Conservation (phyloP, 2,329 filamentous ascomycete species). For the Sordariomycetes sp. region DNA sequence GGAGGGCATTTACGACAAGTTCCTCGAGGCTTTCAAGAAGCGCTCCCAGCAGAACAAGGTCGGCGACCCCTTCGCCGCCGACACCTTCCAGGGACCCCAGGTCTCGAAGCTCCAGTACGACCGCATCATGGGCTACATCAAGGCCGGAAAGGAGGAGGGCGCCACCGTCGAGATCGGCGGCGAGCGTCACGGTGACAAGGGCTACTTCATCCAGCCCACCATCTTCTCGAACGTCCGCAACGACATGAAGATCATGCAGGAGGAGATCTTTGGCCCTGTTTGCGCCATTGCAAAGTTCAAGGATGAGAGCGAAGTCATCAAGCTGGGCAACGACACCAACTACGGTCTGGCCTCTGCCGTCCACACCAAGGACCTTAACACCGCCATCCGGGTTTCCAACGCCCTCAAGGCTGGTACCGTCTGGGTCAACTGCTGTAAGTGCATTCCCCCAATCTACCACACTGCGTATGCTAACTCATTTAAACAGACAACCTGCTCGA, state of each 20-base stretch:
- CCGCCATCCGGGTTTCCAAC: constrained; percentile 67
- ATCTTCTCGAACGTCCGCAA: constrained; percentile 71
- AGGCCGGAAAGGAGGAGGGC: constrained; percentile 47
- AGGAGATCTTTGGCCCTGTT: constrained; percentile 84
- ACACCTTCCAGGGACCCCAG: constrained; percentile 78
- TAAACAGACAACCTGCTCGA: constrained; percentile 58
- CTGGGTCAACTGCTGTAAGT: constrained; percentile 5
- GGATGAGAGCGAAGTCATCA: constrained; percentile 65
- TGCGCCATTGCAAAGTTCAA: constrained; percentile 75
- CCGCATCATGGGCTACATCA: constrained; percentile 71
- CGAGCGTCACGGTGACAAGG: constrained; percentile 53
- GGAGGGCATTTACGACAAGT: constrained; percentile 75
- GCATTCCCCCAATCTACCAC: constrained; percentile 15
- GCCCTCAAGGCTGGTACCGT: constrained; percentile 17
- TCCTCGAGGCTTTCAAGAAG: constrained; percentile 66
- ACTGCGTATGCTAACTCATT: neutral
- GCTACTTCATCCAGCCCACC: constrained; percentile 80
- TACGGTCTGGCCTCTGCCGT: constrained; percentile 75
- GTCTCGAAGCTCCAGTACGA: constrained; percentile 74
- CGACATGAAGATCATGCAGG: constrained; percentile 79
- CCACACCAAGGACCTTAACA: constrained; percentile 72
- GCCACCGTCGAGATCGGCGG: constrained; percentile 45
- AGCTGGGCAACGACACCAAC: constrained; percentile 59
- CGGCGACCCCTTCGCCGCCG: constrained; percentile 65
- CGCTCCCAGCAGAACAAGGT: constrained; percentile 62